These are phyloP conservation scores for Leccinum fallax DNA, from an alignment of 1,284 basidiomycete species.

Conservation along the genomic window DNA sequence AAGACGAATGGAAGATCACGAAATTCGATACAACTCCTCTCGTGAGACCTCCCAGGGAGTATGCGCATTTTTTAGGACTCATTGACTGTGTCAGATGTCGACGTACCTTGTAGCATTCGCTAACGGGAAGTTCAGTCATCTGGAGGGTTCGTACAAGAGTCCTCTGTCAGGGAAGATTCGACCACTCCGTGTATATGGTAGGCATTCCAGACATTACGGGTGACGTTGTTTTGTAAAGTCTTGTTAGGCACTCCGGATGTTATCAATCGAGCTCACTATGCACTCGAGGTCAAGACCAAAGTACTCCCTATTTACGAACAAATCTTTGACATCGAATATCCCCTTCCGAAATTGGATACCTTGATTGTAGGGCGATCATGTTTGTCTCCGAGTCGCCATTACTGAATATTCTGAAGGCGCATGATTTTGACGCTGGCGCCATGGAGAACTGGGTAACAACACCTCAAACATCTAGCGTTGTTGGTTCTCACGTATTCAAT, in stretches of 20 bases:
- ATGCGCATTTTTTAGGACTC: not conserved
- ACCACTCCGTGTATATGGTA: slow-evolving; percentile 85
- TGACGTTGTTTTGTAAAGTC: slow-evolving; percentile 1
- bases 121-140: slow-evolving; percentile 78
- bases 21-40: slow-evolving; percentile 76
- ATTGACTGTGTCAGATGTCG: slow-evolving; percentile 57
- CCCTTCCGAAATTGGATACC: slow-evolving; percentile 92
- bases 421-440: slow-evolving; percentile 89
- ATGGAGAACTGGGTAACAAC: slow-evolving; percentile 87
- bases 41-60: slow-evolving; percentile 17
- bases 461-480: not conserved
- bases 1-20: slow-evolving; percentile 78
- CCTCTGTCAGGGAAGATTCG: slow-evolving; percentile 82
- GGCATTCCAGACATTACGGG: slow-evolving; percentile 16
- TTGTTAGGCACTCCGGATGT: slow-evolving; percentile 78
- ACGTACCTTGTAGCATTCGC: slow-evolving; percentile 93
- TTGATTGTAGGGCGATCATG: slow-evolving; percentile 56
- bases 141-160: slow-evolving; percentile 80
- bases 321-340: slow-evolving; percentile 89
- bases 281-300: slow-evolving; percentile 86
- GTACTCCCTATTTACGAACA: slow-evolving; percentile 94
- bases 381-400: not conserved
- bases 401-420: slow-evolving; percentile 46
- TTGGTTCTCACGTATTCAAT: not conserved
- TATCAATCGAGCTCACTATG: slow-evolving; percentile 82